Base-by-base conservation (phyloP, 495 filamentous ascomycete genomes). In the Jackrogersella multiformis region DNA sequence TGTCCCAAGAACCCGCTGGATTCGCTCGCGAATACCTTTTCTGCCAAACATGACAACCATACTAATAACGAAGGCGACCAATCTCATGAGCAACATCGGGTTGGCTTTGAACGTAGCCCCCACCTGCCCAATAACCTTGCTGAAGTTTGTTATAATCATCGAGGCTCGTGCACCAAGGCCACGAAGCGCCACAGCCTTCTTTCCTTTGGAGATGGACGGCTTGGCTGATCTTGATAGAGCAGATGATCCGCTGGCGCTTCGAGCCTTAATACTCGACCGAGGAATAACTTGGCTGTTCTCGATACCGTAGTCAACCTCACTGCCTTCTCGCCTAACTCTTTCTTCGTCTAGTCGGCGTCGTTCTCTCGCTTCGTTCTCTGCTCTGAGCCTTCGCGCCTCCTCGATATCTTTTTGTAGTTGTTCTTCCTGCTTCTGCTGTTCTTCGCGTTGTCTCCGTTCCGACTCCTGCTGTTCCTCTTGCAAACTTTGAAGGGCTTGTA, bases 1-100 rank as follows among this genome's bases (percentile, higher is more conserved):
- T 26, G 83, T 75, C 51, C 85, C 85, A 39, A 93, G 73, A 30
- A 92, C 81, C 60, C 87, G 83, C 61, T 86, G 80, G 24, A 97
- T 73, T 58, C 90, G 86, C 56, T 97, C 90, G 32, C 92, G 85
- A 8, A 97, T 79, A 68, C 89, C 87, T 69, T 85, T 85, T 66
- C 90, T 83, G 74, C 90, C 89, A 55, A 97, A 82, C 65, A 94
- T 86, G 70, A 92, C 77, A 41, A 97, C 60, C 52, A 99, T 82
- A 42, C 90, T 90, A n/a, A 94, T 79, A 18, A 97, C 66, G 72
- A 98, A 97, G 8, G 93, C 84, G 41, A 98, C 61, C 32, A 89
- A 88, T 51, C 92, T 86, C 57, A 93, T 78, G 69, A 96, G 76
- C 18, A 89, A 77, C 76, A 92, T 80, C 0, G 94, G 92, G 68